Evolutionary conservation across 106 monocot genomes (phyloP).

Genomic region (Dendrobium chrysotoxum): DNA sequence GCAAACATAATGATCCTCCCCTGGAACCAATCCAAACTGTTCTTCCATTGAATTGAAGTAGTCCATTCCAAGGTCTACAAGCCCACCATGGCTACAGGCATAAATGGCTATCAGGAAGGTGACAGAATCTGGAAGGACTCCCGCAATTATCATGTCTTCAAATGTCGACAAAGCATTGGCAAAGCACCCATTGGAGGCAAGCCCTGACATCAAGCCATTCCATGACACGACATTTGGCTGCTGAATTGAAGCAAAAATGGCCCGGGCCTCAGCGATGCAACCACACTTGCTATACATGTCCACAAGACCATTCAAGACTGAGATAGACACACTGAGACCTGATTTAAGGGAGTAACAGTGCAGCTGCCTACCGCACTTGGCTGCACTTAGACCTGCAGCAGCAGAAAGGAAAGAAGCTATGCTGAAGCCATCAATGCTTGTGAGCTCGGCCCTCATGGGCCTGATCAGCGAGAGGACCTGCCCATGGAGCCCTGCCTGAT

Average conservation of each 20-base stretch:
- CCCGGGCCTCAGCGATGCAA: constrained; percentile 34
- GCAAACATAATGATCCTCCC: constrained; percentile 66
- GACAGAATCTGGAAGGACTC: constrained; percentile 46
- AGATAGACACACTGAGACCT: constrained; percentile 34
- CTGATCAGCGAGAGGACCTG: constrained; percentile 36
- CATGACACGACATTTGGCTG: constrained; percentile 83
- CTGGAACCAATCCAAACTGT: constrained; percentile 27
- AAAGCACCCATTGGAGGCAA: constrained; percentile 53
- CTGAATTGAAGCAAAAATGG: constrained; percentile 31
- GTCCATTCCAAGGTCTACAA: constrained; percentile 64
- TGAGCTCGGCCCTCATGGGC: constrained; percentile 34
- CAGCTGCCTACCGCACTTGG: constrained; percentile 55
- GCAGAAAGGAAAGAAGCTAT: constrained; percentile 69
- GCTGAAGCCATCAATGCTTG: constrained; percentile 45
- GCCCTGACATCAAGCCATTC: constrained; percentile 65
- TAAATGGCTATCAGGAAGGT: constrained; percentile 61
- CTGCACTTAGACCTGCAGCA: constrained; percentile 40
- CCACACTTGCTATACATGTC: constrained; percentile 88
- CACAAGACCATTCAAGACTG: constrained; percentile 72
- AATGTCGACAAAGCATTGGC: constrained; percentile 54
- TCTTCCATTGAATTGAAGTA: constrained; percentile 65
- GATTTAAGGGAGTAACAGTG: constrained; percentile 60
- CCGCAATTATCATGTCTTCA: constrained; percentile 63
- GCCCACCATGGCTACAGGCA: constrained; percentile 65
- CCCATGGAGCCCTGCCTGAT: constrained; percentile 41